These are phyloP conservation scores for Fusarium sp. DNA, from an alignment of 2,329 filamentous ascomycete species.

Conservation along the genomic window DNA sequence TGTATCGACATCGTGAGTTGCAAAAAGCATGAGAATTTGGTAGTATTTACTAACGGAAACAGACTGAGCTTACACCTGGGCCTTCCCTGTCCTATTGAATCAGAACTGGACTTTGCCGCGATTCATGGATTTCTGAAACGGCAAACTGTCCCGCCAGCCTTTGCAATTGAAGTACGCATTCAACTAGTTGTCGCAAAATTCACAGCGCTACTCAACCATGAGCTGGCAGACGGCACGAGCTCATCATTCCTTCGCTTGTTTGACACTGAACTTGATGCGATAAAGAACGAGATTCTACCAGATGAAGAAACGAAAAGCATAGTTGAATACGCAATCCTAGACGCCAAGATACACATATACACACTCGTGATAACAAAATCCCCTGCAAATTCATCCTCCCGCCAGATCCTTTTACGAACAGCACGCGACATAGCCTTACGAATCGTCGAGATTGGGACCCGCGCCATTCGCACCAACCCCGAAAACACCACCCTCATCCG, in stretches of 20 bases:
- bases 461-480: neutral
- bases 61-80: conserved; percentile 30
- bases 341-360: conserved; percentile 25
- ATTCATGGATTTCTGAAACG: conserved; percentile 18
- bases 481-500: neutral
- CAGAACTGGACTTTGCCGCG: conserved; percentile 17
- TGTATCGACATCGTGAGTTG: conserved; percentile 24
- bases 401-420: conserved; percentile 21
- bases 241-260: conserved; percentile 22
- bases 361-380: conserved; percentile 19
- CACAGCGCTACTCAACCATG: conserved; percentile 17
- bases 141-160: conserved; percentile 6
- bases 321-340: conserved; percentile 22
- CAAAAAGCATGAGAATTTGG: accelerated
- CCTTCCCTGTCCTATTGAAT: conserved; percentile 16
- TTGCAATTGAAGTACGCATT: conserved; percentile 12
- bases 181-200: conserved; percentile 31
- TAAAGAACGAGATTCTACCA: neutral
- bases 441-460: conserved; percentile 18
- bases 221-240: conserved; percentile 9
- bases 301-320: neutral
- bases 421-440: conserved; percentile 11
- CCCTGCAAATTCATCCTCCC: neutral
- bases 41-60: neutral
- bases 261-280: conserved; percentile 22